Base-by-base conservation (phyloP, 1,284 basidiomycete species). In the Fistulinella cinereoalba region DNA sequence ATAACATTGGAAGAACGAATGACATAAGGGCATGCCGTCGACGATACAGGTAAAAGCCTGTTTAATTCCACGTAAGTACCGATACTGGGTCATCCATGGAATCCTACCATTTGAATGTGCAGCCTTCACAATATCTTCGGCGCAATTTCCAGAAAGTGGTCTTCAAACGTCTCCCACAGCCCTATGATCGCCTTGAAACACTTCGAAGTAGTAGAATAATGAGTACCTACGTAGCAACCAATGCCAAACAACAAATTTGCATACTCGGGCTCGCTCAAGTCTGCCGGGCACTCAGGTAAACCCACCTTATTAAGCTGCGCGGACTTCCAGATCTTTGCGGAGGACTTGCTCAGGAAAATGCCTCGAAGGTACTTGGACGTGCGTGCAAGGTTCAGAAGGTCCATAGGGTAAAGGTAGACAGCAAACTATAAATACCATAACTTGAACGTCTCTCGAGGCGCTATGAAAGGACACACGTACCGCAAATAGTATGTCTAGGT, bases 231-330 rank as follows among this genome's bases (percentile, higher is more conserved):
- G 12, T 55, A 48, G 27, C 48, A 69, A 12, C 46, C 46, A 0
- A 46, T 12, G 6, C 38, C 43, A 37, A 49, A 70, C 13, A 56
- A 36, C n/a, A 68, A 47, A 24, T 60, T 52, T 3, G 61, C 61
- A 24, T 62, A 67, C 34, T 60, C 52, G 1, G 62, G 63, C 41
- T 71, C 70, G 6, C 54, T 66, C 23, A 69, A 37, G 43, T 69
- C 67, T 2, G 47, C 38, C 6, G 70, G 66, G 22, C 58, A 59
- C 6, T 47, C 41, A 1, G 56, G 58, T 2, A 58, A 24, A 2
- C 31, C 41, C 5, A 25, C 4, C 9, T 49, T 22, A 12, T 50
- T 37, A 2, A 33, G 12, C 1, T 51, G 49, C 3, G 47, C 37
- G 0, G 31, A 36, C 50, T 41, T 58, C 63, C 63, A 63, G 1